phyloP scores from a whole-genome alignment of 2,329 filamentous ascomycete genomes.

The Blastomyces parvus region DNA sequence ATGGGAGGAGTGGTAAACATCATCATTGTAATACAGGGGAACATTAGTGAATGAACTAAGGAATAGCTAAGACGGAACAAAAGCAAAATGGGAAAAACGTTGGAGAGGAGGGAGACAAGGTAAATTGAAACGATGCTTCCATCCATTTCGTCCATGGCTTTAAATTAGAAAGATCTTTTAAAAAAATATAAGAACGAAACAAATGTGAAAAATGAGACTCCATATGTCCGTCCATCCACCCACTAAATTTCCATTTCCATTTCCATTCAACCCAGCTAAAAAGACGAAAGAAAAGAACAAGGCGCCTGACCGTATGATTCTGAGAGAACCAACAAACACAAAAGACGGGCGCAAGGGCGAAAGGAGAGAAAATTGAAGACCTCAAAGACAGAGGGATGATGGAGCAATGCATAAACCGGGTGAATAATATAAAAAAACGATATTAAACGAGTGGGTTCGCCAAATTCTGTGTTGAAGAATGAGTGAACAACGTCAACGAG shows the following conservation, averaged over 20 bases:
- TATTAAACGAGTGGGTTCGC: not conserved
- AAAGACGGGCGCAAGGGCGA: not conserved
- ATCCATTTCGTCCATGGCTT: not conserved
- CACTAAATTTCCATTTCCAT: not conserved
- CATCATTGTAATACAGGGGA: not conserved
- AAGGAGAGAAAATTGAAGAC: not conserved
- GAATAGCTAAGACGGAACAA: too few species aligned
- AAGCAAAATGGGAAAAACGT: too few species aligned
- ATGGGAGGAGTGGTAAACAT: not conserved
- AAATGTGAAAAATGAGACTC: not conserved
- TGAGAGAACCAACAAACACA: not conserved
- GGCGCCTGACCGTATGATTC: not conserved
- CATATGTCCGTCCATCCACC: not conserved
- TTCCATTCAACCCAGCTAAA: not conserved
- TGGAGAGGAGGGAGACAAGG: not conserved
- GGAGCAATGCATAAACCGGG: not conserved
- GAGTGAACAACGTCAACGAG: not conserved
- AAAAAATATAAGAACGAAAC: not conserved
- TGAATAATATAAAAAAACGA: not conserved
- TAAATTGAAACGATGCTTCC: not conserved
- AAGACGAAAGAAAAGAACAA: not conserved
- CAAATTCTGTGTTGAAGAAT: not conserved
- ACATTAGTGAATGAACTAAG: too few species aligned
- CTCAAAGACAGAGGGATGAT: not conserved
- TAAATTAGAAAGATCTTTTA: not conserved